phyloP scores from a whole-genome alignment of 2,329 filamentous ascomycete genomes.

The Hypoxylon sp. region DNA sequence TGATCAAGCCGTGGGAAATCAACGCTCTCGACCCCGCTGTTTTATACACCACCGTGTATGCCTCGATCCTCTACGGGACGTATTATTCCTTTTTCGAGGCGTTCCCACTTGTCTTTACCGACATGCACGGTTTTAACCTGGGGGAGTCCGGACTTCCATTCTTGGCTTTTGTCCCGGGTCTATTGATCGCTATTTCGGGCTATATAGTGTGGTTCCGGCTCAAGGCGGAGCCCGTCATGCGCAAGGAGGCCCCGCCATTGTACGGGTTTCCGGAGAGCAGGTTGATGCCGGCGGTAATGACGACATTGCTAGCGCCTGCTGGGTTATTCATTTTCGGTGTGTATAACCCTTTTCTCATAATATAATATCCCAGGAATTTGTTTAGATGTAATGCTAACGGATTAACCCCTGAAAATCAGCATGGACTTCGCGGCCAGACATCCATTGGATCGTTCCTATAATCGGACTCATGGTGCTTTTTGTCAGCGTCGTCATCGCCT shows the following conservation, averaged over 20 bases:
- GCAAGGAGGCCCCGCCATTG: constrained; percentile 35
- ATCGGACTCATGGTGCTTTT: constrained; percentile 58
- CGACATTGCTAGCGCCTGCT: constrained; percentile 54
- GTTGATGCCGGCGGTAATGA: constrained; percentile 57
- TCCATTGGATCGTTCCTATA: constrained; percentile 56
- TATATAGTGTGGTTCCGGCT: constrained; percentile 57
- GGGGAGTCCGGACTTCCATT: constrained; percentile 61
- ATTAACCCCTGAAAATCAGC: constrained; percentile 35
- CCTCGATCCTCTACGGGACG: constrained; percentile 59
- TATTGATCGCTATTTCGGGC: constrained; percentile 55
- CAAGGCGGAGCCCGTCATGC: constrained; percentile 45
- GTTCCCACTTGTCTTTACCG: constrained; percentile 63
- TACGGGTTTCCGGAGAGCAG: constrained; percentile 43
- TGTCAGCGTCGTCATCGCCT: constrained; percentile 50
- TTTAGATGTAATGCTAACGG: background rate
- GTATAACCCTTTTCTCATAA: constrained; percentile 8
- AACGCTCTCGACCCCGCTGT: constrained; percentile 56
- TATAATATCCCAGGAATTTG: background rate
- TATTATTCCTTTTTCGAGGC: constrained; percentile 66
- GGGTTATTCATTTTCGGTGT: constrained; percentile 59
- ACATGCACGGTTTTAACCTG: constrained; percentile 62
- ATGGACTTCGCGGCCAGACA: constrained; percentile 53
- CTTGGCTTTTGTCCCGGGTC: constrained; percentile 59
- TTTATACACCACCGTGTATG: constrained; percentile 58
- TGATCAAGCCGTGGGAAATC: constrained; percentile 54